phyloP scores from a whole-genome alignment of 2,329 filamentous ascomycete species.

The Alternaria novae-zelandiae region DNA sequence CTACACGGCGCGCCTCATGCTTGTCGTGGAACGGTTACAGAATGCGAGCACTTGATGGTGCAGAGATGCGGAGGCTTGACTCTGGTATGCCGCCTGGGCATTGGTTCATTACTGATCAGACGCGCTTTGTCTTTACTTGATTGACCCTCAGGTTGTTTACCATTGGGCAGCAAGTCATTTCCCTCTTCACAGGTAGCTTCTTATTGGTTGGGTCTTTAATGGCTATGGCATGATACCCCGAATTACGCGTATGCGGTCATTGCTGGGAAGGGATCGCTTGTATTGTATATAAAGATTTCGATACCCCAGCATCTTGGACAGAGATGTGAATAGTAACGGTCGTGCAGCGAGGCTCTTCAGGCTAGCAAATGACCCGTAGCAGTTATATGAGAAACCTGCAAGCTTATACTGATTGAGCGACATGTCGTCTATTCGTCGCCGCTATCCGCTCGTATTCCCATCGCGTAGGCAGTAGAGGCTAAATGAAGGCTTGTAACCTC shows the following conservation, averaged over 20 bases:
- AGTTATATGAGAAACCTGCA: slow-evolving; percentile 7
- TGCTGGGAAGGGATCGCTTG: slow-evolving; percentile 1
- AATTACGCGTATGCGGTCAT: slow-evolving; percentile 8
- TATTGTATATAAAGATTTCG: background rate
- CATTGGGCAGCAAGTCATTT: background rate
- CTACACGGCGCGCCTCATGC: slow-evolving; percentile 62
- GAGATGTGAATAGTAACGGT: background rate
- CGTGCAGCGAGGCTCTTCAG: slow-evolving; percentile 8
- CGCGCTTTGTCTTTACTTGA: slow-evolving; percentile 6
- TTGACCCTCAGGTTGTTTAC: background rate
- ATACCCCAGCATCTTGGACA: slow-evolving; percentile 5
- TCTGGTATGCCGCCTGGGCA: background rate
- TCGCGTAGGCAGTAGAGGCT: slow-evolving; percentile 15
- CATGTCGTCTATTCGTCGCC: background rate
- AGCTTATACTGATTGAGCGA: slow-evolving; percentile 1
- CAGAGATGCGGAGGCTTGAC: background rate
- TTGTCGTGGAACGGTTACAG: slow-evolving; percentile 58
- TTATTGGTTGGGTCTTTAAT: slow-evolving; percentile 6
- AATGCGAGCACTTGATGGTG: slow-evolving; percentile 16
- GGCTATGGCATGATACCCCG: slow-evolving; percentile 24
- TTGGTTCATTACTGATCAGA: background rate
- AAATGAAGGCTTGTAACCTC: slow-evolving; percentile 13
- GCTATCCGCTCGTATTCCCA: background rate
- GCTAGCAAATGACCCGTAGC: slow-evolving; percentile 11
- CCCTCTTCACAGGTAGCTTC: slow-evolving; percentile 6